A percentile compares a stretch with the other conserved stretches of the same genome.
Evolutionary conservation across 1,139 yeast genomes (phyloP).

Genomic region (Pichia sp.): DNA sequence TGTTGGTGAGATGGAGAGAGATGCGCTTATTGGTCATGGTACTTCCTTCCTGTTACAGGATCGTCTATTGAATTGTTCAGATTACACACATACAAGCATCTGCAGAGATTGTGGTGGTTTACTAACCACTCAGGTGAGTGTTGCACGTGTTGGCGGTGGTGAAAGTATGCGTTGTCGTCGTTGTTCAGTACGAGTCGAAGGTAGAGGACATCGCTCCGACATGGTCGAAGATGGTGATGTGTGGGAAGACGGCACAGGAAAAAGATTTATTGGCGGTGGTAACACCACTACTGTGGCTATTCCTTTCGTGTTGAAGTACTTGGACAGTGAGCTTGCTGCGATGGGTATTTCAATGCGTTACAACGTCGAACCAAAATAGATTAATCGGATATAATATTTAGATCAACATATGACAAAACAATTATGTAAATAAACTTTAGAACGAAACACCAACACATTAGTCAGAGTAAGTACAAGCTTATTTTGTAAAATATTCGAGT

Average conservation of each 20-base stretch:
- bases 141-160: conserved; percentile 81
- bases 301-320: conserved; percentile 92
- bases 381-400: neutral
- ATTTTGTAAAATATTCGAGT: too few relatives aligned
- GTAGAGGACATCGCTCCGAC: conserved; percentile 26
- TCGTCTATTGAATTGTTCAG: conserved; percentile 91
- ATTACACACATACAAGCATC: conserved; percentile 84
- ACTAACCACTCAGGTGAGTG: conserved; percentile 82
- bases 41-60: conserved; percentile 95
- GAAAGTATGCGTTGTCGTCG: conserved; percentile 85
- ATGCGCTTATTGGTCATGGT: conserved; percentile 98
- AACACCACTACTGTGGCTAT: conserved; percentile 91
- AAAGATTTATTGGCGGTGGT: conserved; percentile 85
- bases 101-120: conserved; percentile 95
- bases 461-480: too few relatives aligned
- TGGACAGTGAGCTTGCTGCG: conserved; percentile 93
- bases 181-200: conserved; percentile 68
- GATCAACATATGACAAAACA: neutral
- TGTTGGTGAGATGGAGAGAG: conserved; percentile 99
- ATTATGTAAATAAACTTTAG: neutral
- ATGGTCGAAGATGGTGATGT: conserved; percentile 65
- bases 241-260: conserved; percentile 98
- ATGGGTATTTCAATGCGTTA: conserved; percentile 96
- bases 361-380: conserved; percentile 62
- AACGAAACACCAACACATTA: neutral